Base-by-base conservation (phyloP, 1,284 basidiomycete genomes). In the Ceratobasidium sp. region DNA sequence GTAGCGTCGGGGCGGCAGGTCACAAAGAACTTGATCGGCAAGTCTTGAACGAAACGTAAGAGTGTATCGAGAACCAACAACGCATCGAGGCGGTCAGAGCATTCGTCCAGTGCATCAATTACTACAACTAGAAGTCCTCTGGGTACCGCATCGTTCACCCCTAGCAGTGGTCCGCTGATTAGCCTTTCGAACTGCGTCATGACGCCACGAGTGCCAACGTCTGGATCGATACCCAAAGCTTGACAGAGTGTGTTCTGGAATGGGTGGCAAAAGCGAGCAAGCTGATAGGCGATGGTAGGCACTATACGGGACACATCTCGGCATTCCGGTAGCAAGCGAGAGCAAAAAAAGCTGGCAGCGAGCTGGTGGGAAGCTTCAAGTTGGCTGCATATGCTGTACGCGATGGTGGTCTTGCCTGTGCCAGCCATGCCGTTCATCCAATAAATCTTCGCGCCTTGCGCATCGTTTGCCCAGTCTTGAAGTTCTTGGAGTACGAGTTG, bases 301-400 rank as follows among this genome's bases (percentile, higher is more conserved):
- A 77, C 35, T 12, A 78, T 70, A 23, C 46, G 59, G 3, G 54
- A 10, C 30, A 70, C 70, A 23, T 78, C 57, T 33, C 59, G 46
- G 20, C 70, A 35, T 12, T 75, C 70, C 1, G 50, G 60, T n/a
- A 33, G 33, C 52, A 33, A 79, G 0, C 83, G 80, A 6, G 83
- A 82, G 57, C 82, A 85, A 79, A 84, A 85, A 18, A 60, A 65
- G 3, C 80, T 83, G 4, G 82, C 83, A 3, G 82, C 83, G 4
- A 84, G 83, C 10, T 35, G 54, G 12, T 77, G 50, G 16, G 64
- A 18, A 14, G 14, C 35, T 18, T 62, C 33, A 35, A 71, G 76
- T 1, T 71, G 27, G 2, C 79, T 67, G 20, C 81, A 80, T 10
- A 82, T 59, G 1, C 82, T 81, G 62, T 79, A 60, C 27, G 82